These are phyloP conservation scores for Emmonsiellopsis sp. DNA, from an alignment of 2,329 filamentous ascomycete genomes.

Conservation along the genomic window DNA sequence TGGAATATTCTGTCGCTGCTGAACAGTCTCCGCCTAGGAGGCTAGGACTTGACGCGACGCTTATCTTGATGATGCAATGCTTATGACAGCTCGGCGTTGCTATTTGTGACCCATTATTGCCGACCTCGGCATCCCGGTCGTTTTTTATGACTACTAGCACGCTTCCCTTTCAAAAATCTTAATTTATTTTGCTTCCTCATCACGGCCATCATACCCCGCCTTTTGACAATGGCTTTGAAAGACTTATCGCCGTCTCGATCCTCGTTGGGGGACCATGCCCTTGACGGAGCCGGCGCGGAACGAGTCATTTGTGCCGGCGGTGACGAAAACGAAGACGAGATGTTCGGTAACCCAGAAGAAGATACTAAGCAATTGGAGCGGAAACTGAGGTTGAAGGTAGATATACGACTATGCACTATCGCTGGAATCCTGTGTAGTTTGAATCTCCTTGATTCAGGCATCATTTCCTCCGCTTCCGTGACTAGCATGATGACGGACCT, in stretches of 20 bases:
- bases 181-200: too few relatives aligned
- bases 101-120: too few relatives aligned
- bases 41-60: too few relatives aligned
- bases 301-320: background rate
- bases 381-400: constrained; percentile 51
- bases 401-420: constrained; percentile 60
- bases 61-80: too few relatives aligned
- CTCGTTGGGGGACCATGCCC: background rate
- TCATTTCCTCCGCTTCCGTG: constrained; percentile 60
- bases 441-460: constrained; percentile 60
- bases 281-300: background rate
- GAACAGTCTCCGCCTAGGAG: too few relatives aligned
- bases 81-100: too few relatives aligned
- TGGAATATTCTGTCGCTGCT: too few relatives aligned
- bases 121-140: too few relatives aligned
- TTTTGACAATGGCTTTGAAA: background rate
- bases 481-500: constrained; percentile 59
- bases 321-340: background rate
- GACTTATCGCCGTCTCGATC: background rate
- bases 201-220: too few relatives aligned
- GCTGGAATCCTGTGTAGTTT: constrained; percentile 61
- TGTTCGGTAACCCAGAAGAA: background rate
- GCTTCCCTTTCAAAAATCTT: too few relatives aligned
- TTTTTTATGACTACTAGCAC: too few relatives aligned
- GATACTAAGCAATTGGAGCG: constrained; percentile 2